Conservation (phyloP, 2,329 filamentous ascomycete species). For the Aspergillus udagawae region DNA sequence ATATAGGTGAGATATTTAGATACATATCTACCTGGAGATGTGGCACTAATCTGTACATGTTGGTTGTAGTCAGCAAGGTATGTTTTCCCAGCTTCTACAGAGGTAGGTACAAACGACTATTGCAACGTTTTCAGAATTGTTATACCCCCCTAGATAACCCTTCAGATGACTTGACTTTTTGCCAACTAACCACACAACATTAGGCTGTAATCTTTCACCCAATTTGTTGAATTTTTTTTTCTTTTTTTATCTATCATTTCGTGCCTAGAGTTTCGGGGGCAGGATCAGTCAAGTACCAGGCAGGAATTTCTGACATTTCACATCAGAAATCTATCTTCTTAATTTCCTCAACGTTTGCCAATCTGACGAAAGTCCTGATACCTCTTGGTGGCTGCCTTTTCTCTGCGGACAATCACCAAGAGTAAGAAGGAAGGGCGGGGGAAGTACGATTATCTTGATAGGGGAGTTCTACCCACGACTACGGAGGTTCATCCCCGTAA, state of each 20-base stretch:
- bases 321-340: not conserved
- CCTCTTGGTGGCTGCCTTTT: constrained; percentile 13
- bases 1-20: not conserved
- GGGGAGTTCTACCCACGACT: not conserved
- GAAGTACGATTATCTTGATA: not conserved
- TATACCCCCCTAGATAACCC: constrained; percentile 12
- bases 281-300: not conserved
- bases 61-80: not conserved
- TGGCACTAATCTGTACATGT: not conserved
- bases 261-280: not conserved
- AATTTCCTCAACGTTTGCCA: not conserved
- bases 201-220: not conserved
- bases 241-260: not conserved
- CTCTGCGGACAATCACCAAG: constrained; percentile 4
- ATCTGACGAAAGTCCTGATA: constrained; percentile 3
- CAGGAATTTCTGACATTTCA: not conserved
- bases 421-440: not conserved
- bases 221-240: not conserved
- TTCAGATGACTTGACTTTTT: not conserved
- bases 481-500: not conserved
- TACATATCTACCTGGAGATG: not conserved
- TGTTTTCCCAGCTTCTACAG: not conserved
- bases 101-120: not conserved
- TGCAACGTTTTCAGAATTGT: not conserved
- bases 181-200: not conserved